A percentile compares a stretch with the other conserved stretches of the same genome.
Evolutionary conservation across 2,329 filamentous ascomycete genomes (phyloP).

Genomic region (Metarhizium sp.): DNA sequence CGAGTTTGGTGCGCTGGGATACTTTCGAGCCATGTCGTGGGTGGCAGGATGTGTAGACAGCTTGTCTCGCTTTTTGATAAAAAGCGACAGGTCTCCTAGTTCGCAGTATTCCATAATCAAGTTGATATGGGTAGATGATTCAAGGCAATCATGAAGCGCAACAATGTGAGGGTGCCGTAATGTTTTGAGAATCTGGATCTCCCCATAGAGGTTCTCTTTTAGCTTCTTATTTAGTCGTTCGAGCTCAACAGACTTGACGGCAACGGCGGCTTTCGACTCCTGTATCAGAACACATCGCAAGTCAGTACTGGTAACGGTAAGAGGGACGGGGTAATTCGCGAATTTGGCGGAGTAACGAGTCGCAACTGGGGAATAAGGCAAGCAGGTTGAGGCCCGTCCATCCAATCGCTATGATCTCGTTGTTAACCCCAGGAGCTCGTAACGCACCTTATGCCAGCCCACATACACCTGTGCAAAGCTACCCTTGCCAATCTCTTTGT

Average conservation of each 20-base stretch:
- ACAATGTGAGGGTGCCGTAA: constrained; percentile 96
- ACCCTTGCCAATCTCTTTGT: constrained; percentile 89
- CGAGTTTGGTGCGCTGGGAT: constrained; percentile 72
- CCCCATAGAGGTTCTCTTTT: constrained; percentile 88
- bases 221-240: constrained; percentile 89
- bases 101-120: constrained; percentile 98
- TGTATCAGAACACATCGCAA: constrained; percentile 24
- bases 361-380: not conserved
- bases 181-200: constrained; percentile 91
- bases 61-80: constrained; percentile 89
- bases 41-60: constrained; percentile 73
- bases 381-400: not conserved
- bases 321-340: no score
- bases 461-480: constrained; percentile 96
- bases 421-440: not conserved
- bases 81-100: constrained; percentile 84
- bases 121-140: constrained; percentile 82
- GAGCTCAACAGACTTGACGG: constrained; percentile 93
- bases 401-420: not conserved
- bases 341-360: not conserved
- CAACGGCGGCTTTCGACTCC: constrained; percentile 74
- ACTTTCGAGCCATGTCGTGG: constrained; percentile 84
- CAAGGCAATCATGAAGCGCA: constrained; percentile 87
- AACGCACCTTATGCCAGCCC: constrained; percentile 66
- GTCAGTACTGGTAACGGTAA: not conserved